phyloP scores from a whole-genome alignment of 2,329 filamentous ascomycete species.

The Calonectria hongkongensis region DNA sequence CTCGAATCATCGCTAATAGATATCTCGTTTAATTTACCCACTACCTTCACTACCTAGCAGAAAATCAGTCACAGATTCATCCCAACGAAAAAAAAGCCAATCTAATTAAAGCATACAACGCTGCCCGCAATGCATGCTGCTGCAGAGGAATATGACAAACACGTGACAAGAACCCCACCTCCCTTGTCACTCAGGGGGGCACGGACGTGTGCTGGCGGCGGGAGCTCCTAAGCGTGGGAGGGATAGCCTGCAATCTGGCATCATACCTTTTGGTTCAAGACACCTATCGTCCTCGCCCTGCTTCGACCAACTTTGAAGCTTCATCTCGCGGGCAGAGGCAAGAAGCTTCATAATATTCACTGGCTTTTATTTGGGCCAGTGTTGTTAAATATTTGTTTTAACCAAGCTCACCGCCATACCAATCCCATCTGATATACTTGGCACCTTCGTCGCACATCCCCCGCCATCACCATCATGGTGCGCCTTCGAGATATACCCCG shows the following conservation, averaged over 20 bases:
- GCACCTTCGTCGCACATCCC: slow-evolving; percentile 53
- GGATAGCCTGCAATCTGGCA: slow-evolving; percentile 67
- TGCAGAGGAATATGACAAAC: slow-evolving; percentile 37
- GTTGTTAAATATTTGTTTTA: slow-evolving; percentile 47
- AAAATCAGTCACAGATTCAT: neutral
- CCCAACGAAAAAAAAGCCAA: neutral
- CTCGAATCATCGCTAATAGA: neutral
- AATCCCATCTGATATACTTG: slow-evolving; percentile 49
- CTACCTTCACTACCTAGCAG: neutral
- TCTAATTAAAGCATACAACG: slow-evolving; percentile 17
- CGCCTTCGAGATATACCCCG: slow-evolving; percentile 96
- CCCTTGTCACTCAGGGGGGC: slow-evolving; percentile 51
- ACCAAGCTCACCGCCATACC: slow-evolving; percentile 42
- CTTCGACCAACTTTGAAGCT: slow-evolving; percentile 52
- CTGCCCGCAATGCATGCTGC: neutral
- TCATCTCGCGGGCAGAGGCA: slow-evolving; percentile 57
- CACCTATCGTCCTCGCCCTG: slow-evolving; percentile 52
- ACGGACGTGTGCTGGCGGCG: slow-evolving; percentile 51
- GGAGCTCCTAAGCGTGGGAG: slow-evolving; percentile 57
- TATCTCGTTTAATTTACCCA: too few relatives aligned
- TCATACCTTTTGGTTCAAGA: slow-evolving; percentile 60
- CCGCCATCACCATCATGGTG: slow-evolving; percentile 81
- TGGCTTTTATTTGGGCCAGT: slow-evolving; percentile 47
- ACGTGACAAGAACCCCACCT: slow-evolving; percentile 54
- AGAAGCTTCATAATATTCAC: slow-evolving; percentile 47